phyloP scores from a whole-genome alignment of 2,329 filamentous ascomycete genomes.

The Trichoderma polysporum region DNA sequence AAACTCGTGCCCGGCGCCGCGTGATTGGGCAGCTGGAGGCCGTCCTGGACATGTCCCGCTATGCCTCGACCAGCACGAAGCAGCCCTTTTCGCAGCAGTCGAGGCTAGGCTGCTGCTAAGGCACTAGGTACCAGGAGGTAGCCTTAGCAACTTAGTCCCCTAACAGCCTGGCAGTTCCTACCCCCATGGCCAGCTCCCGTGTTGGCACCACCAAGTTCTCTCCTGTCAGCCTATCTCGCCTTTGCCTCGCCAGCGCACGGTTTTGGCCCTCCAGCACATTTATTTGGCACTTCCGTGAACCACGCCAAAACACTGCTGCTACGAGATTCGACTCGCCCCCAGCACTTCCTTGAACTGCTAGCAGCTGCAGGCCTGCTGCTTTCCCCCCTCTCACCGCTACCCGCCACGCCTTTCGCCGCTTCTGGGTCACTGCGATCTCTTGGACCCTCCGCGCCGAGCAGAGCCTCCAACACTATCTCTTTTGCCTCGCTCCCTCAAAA shows the following conservation, averaged over 20 bases:
- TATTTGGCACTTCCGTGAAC: neutral
- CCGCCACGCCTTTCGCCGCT: conserved; percentile 5
- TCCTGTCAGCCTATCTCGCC: conserved; percentile 16
- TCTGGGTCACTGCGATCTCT: conserved; percentile 12
- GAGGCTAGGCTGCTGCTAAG: neutral
- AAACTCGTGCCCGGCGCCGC: neutral
- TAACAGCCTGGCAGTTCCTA: neutral
- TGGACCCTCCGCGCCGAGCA: conserved; percentile 9
- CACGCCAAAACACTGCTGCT: neutral
- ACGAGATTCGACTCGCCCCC: conserved; percentile 9
- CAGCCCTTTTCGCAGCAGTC: neutral
- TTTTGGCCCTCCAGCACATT: neutral
- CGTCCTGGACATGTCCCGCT: neutral
- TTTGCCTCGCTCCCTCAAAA: neutral
- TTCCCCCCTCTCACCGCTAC: conserved; percentile 16
- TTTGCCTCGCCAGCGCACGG: conserved; percentile 15
- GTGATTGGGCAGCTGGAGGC: neutral
- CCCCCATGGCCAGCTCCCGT: conserved; percentile 13
- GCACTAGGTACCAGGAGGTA: neutral
- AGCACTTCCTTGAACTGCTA: neutral
- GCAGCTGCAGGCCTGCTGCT: conserved; percentile 21
- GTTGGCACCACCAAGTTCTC: neutral
- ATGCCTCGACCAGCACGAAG: neutral
- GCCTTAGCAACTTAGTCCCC: neutral
- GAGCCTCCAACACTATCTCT: neutral